Evolutionary conservation across 768 basidiomycete species (phyloP).

Genomic region (Leccinum imitatum): DNA sequence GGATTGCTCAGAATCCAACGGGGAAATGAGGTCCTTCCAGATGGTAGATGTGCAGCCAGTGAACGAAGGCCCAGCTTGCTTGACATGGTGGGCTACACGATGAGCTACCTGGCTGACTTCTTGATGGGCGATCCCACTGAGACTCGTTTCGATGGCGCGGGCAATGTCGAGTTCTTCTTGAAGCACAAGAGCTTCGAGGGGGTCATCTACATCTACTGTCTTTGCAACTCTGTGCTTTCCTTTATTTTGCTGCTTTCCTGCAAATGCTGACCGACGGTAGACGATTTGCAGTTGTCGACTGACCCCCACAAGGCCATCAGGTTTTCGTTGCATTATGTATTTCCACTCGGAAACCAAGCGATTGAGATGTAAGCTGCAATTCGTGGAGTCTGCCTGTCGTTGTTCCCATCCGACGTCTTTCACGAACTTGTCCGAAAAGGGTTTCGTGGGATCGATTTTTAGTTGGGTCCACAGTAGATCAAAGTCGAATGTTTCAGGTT

Average conservation of each 20-base stretch:
- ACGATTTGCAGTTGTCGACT: slow-evolving; percentile 39
- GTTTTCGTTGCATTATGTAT: slow-evolving; percentile 18
- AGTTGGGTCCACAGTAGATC: slow-evolving; percentile 49
- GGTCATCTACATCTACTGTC: slow-evolving; percentile 7
- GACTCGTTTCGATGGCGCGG: slow-evolving; percentile 47
- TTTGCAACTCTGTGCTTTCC: slow-evolving; percentile 5
- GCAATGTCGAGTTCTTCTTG: slow-evolving; percentile 45
- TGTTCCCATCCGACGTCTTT: slow-evolving; percentile 22
- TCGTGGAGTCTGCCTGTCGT: slow-evolving; percentile 18
- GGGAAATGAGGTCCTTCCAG: slow-evolving; percentile 13
- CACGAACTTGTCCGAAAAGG: slow-evolving; percentile 54
- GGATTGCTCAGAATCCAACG: slow-evolving; percentile 2
- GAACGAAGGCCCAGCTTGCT: slow-evolving; percentile 7
- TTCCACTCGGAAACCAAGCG: slow-evolving; percentile 36
- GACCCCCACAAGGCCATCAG: slow-evolving; percentile 30
- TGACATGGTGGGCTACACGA: slow-evolving; percentile 7
- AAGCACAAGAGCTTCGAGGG: slow-evolving; percentile 16
- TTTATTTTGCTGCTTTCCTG: background rate
- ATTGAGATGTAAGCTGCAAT: slow-evolving; percentile 28
- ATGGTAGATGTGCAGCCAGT: slow-evolving; percentile 2
- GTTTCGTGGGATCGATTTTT: slow-evolving; percentile 39
- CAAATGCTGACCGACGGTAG: slow-evolving; percentile 34
- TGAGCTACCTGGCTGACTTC: slow-evolving; percentile 7
- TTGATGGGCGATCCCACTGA: slow-evolving; percentile 27
- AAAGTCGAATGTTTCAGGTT: slow-evolving; percentile 50